Base-by-base conservation (phyloP, 78 protist species). In the Protostelium mycophagum region DNA sequence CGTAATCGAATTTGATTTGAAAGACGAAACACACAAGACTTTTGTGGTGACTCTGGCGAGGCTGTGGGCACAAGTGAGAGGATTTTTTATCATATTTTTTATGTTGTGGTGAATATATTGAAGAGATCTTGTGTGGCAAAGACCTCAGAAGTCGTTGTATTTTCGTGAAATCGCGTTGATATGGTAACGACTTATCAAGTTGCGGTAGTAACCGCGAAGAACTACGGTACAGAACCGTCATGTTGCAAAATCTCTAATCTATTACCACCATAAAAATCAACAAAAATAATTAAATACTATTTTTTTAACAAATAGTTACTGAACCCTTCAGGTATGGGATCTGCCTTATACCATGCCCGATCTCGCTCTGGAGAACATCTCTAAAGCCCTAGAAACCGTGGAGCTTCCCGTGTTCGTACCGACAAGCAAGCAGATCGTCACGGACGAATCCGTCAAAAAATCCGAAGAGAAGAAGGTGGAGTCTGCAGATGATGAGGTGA, bases 1-100 rank as follows among this genome's bases (percentile, higher is more conserved):
- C 9, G 29, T 87, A 1, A 34, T 91, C 25, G 28, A 34, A 0
- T 94, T 91, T 34, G 88, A 91, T 28, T 83, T 36, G 28, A 39
- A 88, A 38, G 91, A 94, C 38, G 73, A 25, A 25, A 28, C 31
- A 34, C 96, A 94, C 86, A 10, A 83, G 0, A 31, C 38, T 34
- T 94, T 91, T 36, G 37, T 94, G 10, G 36, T 34, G 16, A 25
- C 73, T 51, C 73, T 51, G 31, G 73, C 73, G 16, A 51, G 73
- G 16, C 73, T 51, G 31, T 51, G 16, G 31, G 5, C 73, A 25
- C 31, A 51, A 16, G 73, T 51, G 73, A 51, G 73, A n/a, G n/a
- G n/a, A n/a, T n/a, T n/a, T n/a, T n/a, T n/a, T 16, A 51, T 51
- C 73, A 5, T 25, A 25, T 51, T 16, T 51, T 5, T 25, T 51